Conservation (phyloP, 2,329 filamentous ascomycete species). For the Blumeria graminis region DNA sequence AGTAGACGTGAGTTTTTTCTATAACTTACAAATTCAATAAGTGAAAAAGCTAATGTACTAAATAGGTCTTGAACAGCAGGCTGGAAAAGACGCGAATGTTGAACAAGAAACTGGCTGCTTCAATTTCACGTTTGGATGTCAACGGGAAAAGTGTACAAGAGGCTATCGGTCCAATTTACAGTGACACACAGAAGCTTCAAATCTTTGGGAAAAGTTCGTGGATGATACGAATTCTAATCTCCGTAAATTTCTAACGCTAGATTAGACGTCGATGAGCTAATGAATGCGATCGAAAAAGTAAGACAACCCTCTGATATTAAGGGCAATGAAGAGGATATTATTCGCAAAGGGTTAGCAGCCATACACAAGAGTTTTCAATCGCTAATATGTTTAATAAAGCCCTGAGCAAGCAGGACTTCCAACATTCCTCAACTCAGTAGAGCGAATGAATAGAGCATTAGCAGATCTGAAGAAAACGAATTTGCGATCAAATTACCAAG, state of each 20-base stretch:
- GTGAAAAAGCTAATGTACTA: neutral
- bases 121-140: conserved; percentile 57
- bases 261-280: conserved; percentile 60
- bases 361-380: neutral
- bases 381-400: conserved; percentile 17
- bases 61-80: conserved; percentile 35
- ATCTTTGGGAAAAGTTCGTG: conserved; percentile 53
- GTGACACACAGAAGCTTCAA: conserved; percentile 75
- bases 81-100: conserved; percentile 82
- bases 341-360: conserved; percentile 42
- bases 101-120: conserved; percentile 87
- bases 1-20: conserved; percentile 23
- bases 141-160: conserved; percentile 81
- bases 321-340: conserved; percentile 74
- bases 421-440: conserved; percentile 72
- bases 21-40: neutral
- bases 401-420: conserved; percentile 60
- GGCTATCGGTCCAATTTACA: conserved; percentile 76
- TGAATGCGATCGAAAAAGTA: conserved; percentile 68
- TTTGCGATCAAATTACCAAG: conserved; percentile 72
- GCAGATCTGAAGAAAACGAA: conserved; percentile 74
- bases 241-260: conserved; percentile 5
- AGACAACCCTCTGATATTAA: conserved; percentile 83
- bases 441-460: conserved; percentile 68
- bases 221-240: neutral